Conservation (phyloP, 192 early-diverging fungal species). For the Backusella luteola region DNA sequence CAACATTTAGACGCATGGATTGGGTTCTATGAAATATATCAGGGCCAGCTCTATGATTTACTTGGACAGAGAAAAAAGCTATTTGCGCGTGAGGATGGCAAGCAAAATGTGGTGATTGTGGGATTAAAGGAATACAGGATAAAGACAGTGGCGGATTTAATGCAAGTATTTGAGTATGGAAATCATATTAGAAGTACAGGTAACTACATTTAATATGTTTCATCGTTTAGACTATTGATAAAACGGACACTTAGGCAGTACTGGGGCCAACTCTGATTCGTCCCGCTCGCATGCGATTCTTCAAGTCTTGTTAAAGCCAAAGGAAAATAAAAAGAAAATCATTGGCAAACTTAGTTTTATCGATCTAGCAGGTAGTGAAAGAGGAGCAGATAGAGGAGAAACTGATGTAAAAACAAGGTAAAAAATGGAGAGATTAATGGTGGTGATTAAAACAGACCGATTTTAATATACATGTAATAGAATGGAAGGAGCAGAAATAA, state of each 20-base stretch:
- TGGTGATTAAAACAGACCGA: not conserved
- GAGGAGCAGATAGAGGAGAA: slow-evolving; percentile 96
- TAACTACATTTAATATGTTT: slow-evolving; percentile 17
- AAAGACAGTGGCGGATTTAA: slow-evolving; percentile 78
- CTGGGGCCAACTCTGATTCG: slow-evolving; percentile 94
- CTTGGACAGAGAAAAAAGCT: slow-evolving; percentile 88
- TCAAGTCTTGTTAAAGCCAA: slow-evolving; percentile 84
- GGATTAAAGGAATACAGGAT: slow-evolving; percentile 89
- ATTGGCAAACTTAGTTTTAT: slow-evolving; percentile 94
- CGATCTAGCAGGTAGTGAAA: slow-evolving; percentile 97
- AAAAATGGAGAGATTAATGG: not conserved
- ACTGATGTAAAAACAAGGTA: slow-evolving; percentile 89
- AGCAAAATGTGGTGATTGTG: slow-evolving; percentile 89
- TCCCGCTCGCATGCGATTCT: slow-evolving; percentile 99
- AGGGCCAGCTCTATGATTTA: slow-evolving; percentile 93
- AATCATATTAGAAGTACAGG: slow-evolving; percentile 88
- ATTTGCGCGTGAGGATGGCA: slow-evolving; percentile 96
- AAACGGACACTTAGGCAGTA: slow-evolving; percentile 41
- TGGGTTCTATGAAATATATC: slow-evolving; percentile 97
- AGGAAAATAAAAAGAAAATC: slow-evolving; percentile 57
- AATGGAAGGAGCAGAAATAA: slow-evolving; percentile 99
- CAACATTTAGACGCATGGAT: slow-evolving; percentile 79
- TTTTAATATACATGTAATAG: slow-evolving; percentile 36
- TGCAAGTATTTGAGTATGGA: slow-evolving; percentile 94
- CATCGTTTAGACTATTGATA: slow-evolving; percentile 36